Conservation (phyloP, 495 filamentous ascomycete species). For the Daldinia grandis region DNA sequence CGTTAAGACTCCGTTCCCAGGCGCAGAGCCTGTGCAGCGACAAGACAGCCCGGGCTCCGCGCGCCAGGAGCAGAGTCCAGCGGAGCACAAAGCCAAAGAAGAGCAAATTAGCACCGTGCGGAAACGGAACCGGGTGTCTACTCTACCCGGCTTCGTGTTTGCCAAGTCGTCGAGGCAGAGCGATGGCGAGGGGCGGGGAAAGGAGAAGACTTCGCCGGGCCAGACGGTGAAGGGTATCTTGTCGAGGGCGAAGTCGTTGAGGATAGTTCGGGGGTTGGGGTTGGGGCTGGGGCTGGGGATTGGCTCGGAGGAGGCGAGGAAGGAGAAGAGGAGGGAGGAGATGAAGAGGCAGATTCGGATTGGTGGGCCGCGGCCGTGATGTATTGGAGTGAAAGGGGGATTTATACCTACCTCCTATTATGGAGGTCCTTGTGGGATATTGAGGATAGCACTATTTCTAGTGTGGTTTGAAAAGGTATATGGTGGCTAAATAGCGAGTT, state of each 20-base stretch:
- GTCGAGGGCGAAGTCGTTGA: slow-evolving; percentile 36
- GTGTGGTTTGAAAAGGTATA: no score
- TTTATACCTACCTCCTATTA: no score
- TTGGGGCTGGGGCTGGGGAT: slow-evolving; percentile 24
- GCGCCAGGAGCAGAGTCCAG: neutral
- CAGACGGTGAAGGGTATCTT: slow-evolving; percentile 37
- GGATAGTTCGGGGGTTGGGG: slow-evolving; percentile 17
- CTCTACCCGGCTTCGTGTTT: slow-evolving; percentile 18
- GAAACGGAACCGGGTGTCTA: slow-evolving; percentile 25
- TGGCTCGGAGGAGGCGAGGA: slow-evolving; percentile 37
- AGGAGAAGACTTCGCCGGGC: neutral
- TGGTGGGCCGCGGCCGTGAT: slow-evolving; percentile 10
- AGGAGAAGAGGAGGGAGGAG: slow-evolving; percentile 37
- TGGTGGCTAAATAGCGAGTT: no score
- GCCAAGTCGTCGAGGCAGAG: neutral
- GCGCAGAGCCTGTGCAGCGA: neutral
- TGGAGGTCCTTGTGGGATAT: no score
- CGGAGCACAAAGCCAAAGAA: neutral
- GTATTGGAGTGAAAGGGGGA: neutral
- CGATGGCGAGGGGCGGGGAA: neutral
- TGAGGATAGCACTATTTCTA: no score
- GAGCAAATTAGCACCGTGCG: neutral
- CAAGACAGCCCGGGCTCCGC: neutral
- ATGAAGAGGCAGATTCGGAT: slow-evolving; percentile 34
- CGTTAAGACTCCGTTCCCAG: slow-evolving; percentile 40